Evolutionary conservation across 106 monocot species (phyloP), one percentile per base, ranked within the genome.

Genomic region (Acanthochlamys bracteata): DNA sequence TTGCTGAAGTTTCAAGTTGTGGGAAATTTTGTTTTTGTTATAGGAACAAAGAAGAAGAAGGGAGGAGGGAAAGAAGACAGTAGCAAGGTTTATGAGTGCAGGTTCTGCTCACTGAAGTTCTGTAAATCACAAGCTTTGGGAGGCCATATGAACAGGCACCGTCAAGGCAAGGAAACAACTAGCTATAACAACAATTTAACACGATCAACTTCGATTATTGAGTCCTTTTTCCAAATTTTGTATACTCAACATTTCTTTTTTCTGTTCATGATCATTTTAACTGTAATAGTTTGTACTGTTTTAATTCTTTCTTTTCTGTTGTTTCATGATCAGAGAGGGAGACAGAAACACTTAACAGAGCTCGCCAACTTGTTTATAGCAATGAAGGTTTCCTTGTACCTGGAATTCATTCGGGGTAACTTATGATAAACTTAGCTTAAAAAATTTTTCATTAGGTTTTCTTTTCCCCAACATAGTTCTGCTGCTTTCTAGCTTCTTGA

Each of bases 91-190:
- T 98, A 98, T 24, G 88, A 98, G 73, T 98, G 96, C 53, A 63
- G 96, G 41, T 98, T 98, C 63, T 98, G 96, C 76, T 85, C 96
- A 10, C 83, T 98, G 26, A 98, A 88, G 74, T 98, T 98, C 73
- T 85, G 88, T 79, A 98, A 98, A 40, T 98, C 96, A 53, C 96
- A 98, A 67, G 96, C 96, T 27, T 73, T 98, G 21, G 96, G 96
- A 9, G 96, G 96, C 19, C 96, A 98, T 70, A 98, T 98, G 96
- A 98, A 98, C 63, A 70, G 91, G 11, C 96, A 98, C 68, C 78
- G 96, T 15, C 96, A 98, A 92, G 96, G 96, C 64, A 83, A 74
- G 77, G 41, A 13, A 9, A 39, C 19, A 47, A 27, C 7, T 59
- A n/a, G 43, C 11, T 41, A 39, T 39, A 12, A 54, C 19, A 54